Base-by-base conservation (phyloP, 495 filamentous ascomycete species). In the Parathielavia appendiculata region DNA sequence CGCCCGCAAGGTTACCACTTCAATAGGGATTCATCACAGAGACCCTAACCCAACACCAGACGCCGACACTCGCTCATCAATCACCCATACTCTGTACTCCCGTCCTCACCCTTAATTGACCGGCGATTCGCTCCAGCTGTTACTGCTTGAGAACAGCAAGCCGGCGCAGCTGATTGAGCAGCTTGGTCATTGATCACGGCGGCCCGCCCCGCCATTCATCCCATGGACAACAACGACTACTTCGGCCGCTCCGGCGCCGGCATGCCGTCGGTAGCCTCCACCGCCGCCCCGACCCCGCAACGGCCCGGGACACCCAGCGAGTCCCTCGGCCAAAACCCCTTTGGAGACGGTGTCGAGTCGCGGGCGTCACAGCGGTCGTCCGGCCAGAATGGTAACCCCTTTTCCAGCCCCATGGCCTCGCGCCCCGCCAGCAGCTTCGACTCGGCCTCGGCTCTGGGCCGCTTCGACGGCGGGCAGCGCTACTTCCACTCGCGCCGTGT, bases 401-500 rank as follows among this genome's bases (percentile, higher is more conserved):
- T 86, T 65, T 59, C 73, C 26, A 81, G 81, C 39, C 82, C 83
- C n/a, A 73, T 73, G 51, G 72, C 59, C 45, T 86, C 83, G 9
- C 73, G 79, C 39, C 80, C 83, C 3, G 65, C 70, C 1, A 85
- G 81, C 19, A 79, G 76, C 61, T 74, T 74, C 58, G 78, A 71
- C 12, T 75, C 76, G 11, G 77, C 77, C 0, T 80, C 79, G 16
- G 76, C 66, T 0, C 51, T 76, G 5, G 69, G 63, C 11, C 61
- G 70, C 41, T 69, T 62, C 52, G 66, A 69, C 35, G 62, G 66
- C 11, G 60, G 68, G 17, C 71, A 77, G 57, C 75, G 79, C 61
- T 92, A 88, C 69, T 92, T 92, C 70, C 86, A 86, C 69, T 91
- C 88, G 13, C 75, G 89, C 43, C 73, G 88, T 57, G 75, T 92